These are phyloP conservation scores for Fusarium pseudograminearum DNA, from an alignment of 2,329 filamentous ascomycete genomes.

Conservation along the genomic window DNA sequence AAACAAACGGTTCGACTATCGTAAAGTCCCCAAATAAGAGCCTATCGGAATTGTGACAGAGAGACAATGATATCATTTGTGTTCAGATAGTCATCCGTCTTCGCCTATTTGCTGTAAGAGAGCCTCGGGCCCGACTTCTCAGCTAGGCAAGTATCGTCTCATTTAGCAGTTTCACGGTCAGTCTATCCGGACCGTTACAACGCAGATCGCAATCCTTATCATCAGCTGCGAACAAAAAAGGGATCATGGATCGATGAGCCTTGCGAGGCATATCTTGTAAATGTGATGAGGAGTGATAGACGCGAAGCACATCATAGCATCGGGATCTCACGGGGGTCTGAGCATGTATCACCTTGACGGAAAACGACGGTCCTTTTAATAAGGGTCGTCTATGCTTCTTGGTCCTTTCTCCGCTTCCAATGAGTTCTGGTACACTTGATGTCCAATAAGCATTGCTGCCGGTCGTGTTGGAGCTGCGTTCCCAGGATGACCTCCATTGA, in stretches of 20 bases:
- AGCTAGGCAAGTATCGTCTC: slow-evolving; percentile 39
- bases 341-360: slow-evolving; percentile 32
- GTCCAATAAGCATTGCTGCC: slow-evolving; percentile 32
- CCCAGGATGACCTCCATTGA: slow-evolving; percentile 16
- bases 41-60: background rate
- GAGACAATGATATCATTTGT: slow-evolving; percentile 11
- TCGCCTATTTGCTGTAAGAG: slow-evolving; percentile 22
- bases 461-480: slow-evolving; percentile 10
- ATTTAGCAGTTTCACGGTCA: slow-evolving; percentile 13
- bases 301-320: slow-evolving; percentile 7
- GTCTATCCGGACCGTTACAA: slow-evolving; percentile 11
- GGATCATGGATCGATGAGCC: background rate
- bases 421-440: slow-evolving; percentile 12
- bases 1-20: slow-evolving; percentile 9
- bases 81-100: background rate
- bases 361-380: slow-evolving; percentile 40
- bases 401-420: slow-evolving; percentile 37
- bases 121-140: slow-evolving; percentile 25
- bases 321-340: slow-evolving; percentile 18
- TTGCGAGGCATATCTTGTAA: slow-evolving; percentile 7
- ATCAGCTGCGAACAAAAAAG: background rate
- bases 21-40: background rate
- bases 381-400: slow-evolving; percentile 34
- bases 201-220: slow-evolving; percentile 4
- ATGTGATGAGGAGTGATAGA: background rate